phyloP scores from a whole-genome alignment of 768 basidiomycete genomes.

The Phylloporus sp. region DNA sequence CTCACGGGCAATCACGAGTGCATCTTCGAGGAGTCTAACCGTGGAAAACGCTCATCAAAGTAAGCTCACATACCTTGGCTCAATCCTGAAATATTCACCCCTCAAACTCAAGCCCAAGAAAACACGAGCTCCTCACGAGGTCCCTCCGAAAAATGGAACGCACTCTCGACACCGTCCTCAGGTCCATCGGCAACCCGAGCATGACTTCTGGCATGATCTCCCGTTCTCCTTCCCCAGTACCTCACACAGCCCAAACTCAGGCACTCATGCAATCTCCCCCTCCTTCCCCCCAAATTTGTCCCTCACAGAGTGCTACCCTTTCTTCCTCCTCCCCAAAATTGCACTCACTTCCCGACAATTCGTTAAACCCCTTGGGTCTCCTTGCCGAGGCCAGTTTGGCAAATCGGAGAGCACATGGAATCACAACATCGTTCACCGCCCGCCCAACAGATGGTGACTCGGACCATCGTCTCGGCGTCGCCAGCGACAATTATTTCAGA shows the following conservation, averaged over 20 bases:
- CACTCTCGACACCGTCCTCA: conserved; percentile 86
- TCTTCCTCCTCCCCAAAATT: conserved; percentile 70
- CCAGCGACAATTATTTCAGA: conserved; percentile 86
- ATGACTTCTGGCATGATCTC: conserved; percentile 78
- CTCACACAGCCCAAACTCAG: conserved; percentile 47
- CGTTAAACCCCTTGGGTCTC: conserved; percentile 87
- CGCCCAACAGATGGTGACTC: conserved; percentile 35
- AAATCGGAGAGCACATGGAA: conserved; percentile 57
- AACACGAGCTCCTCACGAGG: conserved; percentile 75
- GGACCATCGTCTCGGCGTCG: conserved; percentile 64
- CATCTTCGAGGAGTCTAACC: conserved; percentile 93
- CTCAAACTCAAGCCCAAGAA: conserved; percentile 46
- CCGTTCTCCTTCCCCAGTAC: conserved; percentile 67
- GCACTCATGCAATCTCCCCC: conserved; percentile 52
- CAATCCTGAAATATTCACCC: conserved; percentile 23
- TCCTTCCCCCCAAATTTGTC: conserved; percentile 39
- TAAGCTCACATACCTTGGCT: conserved; percentile 32
- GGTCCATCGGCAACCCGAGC: conserved; percentile 81
- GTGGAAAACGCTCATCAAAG: conserved; percentile 88
- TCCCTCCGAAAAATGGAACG: conserved; percentile 88
- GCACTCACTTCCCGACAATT: conserved; percentile 87
- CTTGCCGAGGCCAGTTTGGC: conserved; percentile 86
- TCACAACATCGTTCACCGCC: conserved; percentile 38
- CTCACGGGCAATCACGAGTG: conserved; percentile 78
- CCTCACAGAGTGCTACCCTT: conserved; percentile 18